Base-by-base conservation (phyloP, 306 rosid species). In the Erythrophleum fordii region DNA sequence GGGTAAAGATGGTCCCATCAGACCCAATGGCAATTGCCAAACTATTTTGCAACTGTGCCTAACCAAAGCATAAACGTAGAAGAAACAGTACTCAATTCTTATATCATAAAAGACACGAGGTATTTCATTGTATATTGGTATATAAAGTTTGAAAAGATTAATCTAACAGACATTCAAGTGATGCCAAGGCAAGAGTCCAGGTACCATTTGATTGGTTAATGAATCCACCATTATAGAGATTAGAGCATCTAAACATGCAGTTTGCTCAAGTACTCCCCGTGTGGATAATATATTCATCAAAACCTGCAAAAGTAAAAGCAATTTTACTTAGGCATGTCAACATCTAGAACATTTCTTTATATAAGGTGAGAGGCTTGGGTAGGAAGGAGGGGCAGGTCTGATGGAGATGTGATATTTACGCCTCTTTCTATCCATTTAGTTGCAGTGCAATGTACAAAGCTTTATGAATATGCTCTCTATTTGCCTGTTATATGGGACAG, bases 161-260 rank as follows among this genome's bases (percentile, higher is more conserved):
- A 28, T n/a, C 37, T 71, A 61, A 46, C 37, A 66, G 28, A 17
- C 44, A 52, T 25, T 69, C 48, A 53, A 70, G 26, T 59, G 35
- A 73, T 70, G 41, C 67, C 29, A 12, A 73, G 48, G 2, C 49
- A 14, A 77, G 55, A 68, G 28, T 76, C 51, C 77, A 67, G 78
- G 26, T 89, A 95, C 99, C 99, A 82, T 88, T 87, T 95, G 99
- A 90, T 95, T 95, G 76, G 83, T 82, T 8, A 93, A 85, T 0
- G 98, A 95, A 84, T 95, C 98, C 92, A 95, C 85, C 98, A 95
- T 93, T 75, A 93, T 85, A 11, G 96, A 85, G 80, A 93, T 82
- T 74, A 95, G 84, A 72, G 98, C 99, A 80, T 95, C 99, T 67
- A 95, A 87, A 81, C 98, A 95, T 52, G 95, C 98, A 41, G 94